A percentile compares a stretch with the other conserved stretches of the same genome.
phyloP scores from a whole-genome alignment of 2,329 filamentous ascomycete genomes.

The Acephala macrosclerotiorum region DNA sequence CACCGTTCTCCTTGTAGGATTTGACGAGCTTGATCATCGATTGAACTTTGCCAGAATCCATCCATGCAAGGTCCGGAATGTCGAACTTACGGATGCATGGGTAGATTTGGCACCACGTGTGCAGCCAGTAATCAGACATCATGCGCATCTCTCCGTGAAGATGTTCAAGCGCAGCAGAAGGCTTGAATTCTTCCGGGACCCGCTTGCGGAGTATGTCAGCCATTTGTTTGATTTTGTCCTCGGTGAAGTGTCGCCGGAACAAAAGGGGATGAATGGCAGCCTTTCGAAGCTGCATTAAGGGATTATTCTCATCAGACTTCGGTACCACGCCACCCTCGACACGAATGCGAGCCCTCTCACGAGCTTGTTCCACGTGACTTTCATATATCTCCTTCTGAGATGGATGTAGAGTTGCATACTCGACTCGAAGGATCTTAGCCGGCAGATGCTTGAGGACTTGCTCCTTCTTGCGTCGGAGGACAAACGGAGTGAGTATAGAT shows the following conservation, averaged over 20 bases:
- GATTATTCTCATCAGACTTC: constrained; percentile 67
- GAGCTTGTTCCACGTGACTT: constrained; percentile 68
- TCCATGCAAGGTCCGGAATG: constrained; percentile 59
- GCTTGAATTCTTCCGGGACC: constrained; percentile 59
- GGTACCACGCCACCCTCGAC: constrained; percentile 58
- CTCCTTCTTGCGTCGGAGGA: constrained; percentile 90
- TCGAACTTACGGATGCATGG: constrained; percentile 61
- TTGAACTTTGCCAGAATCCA: constrained; percentile 82
- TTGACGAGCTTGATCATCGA: constrained; percentile 78
- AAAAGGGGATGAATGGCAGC: constrained; percentile 91
- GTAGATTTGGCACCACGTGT: constrained; percentile 70
- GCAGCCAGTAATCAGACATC: constrained; percentile 70
- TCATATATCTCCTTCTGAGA: constrained; percentile 79
- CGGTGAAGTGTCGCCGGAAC: constrained; percentile 81
- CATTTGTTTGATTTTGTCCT: constrained; percentile 79
- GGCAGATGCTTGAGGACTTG: constrained; percentile 89
- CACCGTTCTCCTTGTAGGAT: constrained; percentile 78
- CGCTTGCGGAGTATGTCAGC: constrained; percentile 77
- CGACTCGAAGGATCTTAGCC: constrained; percentile 77
- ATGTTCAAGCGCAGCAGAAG: constrained; percentile 57
- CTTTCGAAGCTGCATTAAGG: constrained; percentile 91
- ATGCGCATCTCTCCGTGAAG: constrained; percentile 62
- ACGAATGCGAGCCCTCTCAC: constrained; percentile 63
- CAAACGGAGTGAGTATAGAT: constrained; percentile 94
- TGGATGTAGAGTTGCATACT: constrained; percentile 80